phyloP scores from a whole-genome alignment of 2,329 filamentous ascomycete species.

The Hymenoscyphus repandus region DNA sequence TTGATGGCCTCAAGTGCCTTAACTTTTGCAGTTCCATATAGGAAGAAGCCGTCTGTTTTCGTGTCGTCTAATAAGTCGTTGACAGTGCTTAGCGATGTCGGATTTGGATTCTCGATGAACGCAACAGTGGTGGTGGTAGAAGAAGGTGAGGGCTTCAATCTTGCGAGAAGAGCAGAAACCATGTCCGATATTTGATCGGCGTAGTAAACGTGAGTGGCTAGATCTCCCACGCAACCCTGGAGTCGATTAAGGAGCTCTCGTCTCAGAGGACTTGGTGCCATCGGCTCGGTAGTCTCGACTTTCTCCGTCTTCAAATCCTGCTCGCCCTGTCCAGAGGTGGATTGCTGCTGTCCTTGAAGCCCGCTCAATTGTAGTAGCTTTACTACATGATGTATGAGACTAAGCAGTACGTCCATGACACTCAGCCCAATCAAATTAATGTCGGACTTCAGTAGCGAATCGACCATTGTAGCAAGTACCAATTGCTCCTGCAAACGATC shows the following conservation, averaged over 20 bases:
- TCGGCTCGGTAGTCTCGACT: slow-evolving; percentile 24
- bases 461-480: slow-evolving; percentile 70
- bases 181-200: slow-evolving; percentile 94
- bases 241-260: slow-evolving; percentile 64
- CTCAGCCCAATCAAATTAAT: slow-evolving; percentile 93
- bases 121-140: slow-evolving; percentile 39
- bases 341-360: slow-evolving; percentile 26
- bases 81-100: slow-evolving; percentile 44
- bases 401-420: slow-evolving; percentile 88
- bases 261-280: slow-evolving; percentile 46
- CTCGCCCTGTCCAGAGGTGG: slow-evolving; percentile 11
- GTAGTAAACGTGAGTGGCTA: slow-evolving; percentile 95
- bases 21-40: slow-evolving; percentile 55
- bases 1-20: slow-evolving; percentile 75
- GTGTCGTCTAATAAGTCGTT: slow-evolving; percentile 46
- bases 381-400: slow-evolving; percentile 78
- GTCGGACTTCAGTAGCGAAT: slow-evolving; percentile 77
- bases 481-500: slow-evolving; percentile 69
- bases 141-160: slow-evolving; percentile 61
- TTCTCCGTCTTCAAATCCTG: slow-evolving; percentile 27
- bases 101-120: slow-evolving; percentile 37
- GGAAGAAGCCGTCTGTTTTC: slow-evolving; percentile 54
- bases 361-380: slow-evolving; percentile 63
- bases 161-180: slow-evolving; percentile 72
- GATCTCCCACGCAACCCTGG: slow-evolving; percentile 78